phyloP scores from a whole-genome alignment of 202 grass and related monocot species.

The Hordeum pubiflorum region DNA sequence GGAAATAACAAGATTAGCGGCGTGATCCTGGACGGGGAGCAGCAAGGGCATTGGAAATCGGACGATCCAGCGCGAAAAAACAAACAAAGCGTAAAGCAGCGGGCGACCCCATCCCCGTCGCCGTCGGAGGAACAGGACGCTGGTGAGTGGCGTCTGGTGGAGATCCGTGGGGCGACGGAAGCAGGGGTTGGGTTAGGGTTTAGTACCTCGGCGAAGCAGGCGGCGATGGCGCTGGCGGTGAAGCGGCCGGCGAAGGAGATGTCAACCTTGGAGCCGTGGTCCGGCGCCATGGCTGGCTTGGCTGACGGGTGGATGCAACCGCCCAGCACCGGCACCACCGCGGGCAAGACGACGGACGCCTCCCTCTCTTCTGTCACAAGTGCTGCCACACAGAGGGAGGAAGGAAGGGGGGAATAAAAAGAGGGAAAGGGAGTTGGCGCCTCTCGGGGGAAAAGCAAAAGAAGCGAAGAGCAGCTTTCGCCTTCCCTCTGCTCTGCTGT shows the following conservation, averaged over 20 bases:
- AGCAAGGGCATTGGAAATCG: not conserved
- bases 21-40: not conserved
- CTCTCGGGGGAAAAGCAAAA: not conserved
- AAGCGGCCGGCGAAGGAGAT: constrained; percentile 88
- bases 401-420: not conserved
- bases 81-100: not conserved
- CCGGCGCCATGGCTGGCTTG: constrained; percentile 26
- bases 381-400: not conserved
- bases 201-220: constrained; percentile 82
- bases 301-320: not conserved
- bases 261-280: constrained; percentile 49
- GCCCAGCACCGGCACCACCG: not conserved
- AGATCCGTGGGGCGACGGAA: not conserved
- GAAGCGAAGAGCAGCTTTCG: not conserved
- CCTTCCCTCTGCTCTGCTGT: not conserved
- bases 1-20: not conserved
- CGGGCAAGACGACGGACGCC: not conserved
- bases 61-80: not conserved
- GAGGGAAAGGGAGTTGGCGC: not conserved
- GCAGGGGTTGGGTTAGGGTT: not conserved
- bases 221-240: constrained; percentile 86
- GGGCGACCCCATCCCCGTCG: not conserved
- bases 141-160: not conserved
- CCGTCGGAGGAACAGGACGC: not conserved
- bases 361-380: not conserved